These are phyloP conservation scores for Hortiboletus flavorubellus DNA, from an alignment of 768 basidiomycete genomes.

Conservation along the genomic window DNA sequence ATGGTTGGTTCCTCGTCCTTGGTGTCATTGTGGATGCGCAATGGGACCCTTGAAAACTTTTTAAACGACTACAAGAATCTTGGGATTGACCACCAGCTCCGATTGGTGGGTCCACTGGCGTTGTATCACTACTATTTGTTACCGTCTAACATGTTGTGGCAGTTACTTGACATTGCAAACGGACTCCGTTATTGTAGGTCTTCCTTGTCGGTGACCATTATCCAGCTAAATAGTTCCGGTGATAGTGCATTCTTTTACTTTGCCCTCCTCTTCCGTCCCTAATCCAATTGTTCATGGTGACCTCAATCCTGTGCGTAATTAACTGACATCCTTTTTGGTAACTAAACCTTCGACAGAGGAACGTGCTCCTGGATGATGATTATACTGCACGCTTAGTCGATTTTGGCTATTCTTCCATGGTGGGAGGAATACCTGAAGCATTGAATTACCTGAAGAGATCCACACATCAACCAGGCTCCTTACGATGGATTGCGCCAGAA, in stretches of 20 bases:
- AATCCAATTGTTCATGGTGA: constrained; percentile 1
- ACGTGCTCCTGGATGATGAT: not conserved
- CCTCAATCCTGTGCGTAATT: not conserved
- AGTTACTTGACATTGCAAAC: not conserved
- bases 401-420: not conserved
- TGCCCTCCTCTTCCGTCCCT: not conserved
- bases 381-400: constrained; percentile 1
- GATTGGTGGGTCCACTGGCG: not conserved
- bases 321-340: too few species aligned
- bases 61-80: not conserved
- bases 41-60: not conserved
- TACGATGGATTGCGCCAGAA: constrained; percentile 1
- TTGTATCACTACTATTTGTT: too few species aligned
- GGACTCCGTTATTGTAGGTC: not conserved
- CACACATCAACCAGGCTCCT: not conserved
- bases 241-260: not conserved
- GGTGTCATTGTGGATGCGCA: not conserved
- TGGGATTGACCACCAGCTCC: not conserved
- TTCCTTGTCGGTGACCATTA: too few species aligned
- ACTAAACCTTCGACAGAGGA: not conserved
- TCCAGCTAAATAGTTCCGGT: not conserved
- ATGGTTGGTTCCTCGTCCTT: not conserved
- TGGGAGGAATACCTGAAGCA: not conserved
- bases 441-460: not conserved
- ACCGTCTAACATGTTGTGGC: not conserved